Conservation (phyloP, 129 eudicot species). For the Mikania micrantha region DNA sequence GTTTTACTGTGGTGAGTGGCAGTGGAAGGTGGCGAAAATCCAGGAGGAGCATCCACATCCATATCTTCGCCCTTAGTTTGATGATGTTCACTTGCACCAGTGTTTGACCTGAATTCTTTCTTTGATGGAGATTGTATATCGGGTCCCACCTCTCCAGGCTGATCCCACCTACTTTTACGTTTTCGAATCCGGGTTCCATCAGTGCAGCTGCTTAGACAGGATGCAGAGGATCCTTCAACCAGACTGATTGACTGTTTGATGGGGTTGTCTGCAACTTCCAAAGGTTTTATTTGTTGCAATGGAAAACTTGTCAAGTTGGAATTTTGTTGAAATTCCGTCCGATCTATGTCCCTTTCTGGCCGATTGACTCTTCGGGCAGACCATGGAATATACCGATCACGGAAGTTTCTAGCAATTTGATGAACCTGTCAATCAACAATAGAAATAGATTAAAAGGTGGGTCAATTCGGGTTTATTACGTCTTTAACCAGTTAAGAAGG, state of each 20-base stretch:
- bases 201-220: slow-evolving; percentile 24
- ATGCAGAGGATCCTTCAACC: slow-evolving; percentile 36
- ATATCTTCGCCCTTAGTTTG: slow-evolving; percentile 9
- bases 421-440: slow-evolving; percentile 54
- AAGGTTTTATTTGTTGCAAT: slow-evolving; percentile 18
- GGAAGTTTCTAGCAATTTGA: slow-evolving; percentile 76
- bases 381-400: slow-evolving; percentile 72
- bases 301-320: slow-evolving; percentile 29
- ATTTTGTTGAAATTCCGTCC: slow-evolving; percentile 34
- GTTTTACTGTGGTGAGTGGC: slow-evolving; percentile 15
- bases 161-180: slow-evolving; percentile 95
- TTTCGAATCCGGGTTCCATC: slow-evolving; percentile 41
- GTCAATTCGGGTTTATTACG: not conserved
- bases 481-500: not conserved
- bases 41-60: slow-evolving; percentile 67
- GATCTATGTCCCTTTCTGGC: slow-evolving; percentile 44
- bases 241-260: slow-evolving; percentile 14
- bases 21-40: slow-evolving; percentile 46
- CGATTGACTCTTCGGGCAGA: slow-evolving; percentile 36
- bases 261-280: slow-evolving; percentile 34
- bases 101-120: slow-evolving; percentile 24
- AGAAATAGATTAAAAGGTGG: slow-evolving; percentile 12
- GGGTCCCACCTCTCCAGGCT: slow-evolving; percentile 24
- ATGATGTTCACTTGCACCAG: not conserved
- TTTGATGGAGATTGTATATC: slow-evolving; percentile 15